Base-by-base conservation (phyloP, 805 yeast species). In the Schwanniomyces yamadae region DNA sequence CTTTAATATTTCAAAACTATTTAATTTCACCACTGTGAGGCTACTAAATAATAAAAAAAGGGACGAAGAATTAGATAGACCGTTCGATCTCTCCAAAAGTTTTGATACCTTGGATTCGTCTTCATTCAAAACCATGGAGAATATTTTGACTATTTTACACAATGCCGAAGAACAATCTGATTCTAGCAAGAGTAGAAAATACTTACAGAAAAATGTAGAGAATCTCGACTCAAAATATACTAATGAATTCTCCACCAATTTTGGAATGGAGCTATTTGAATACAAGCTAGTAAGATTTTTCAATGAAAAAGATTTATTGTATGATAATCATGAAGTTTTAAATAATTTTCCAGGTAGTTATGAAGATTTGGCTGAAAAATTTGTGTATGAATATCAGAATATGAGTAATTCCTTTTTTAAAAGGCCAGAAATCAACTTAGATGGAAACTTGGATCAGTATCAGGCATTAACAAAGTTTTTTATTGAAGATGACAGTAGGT, bases 81-180 rank as follows among this genome's bases (percentile, higher is more conserved):
- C 7, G 20, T n/a, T 33, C 14, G 35, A 33, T 18, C 27, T 36
- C 10, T 28, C 37, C 22, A 40, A 34, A 9, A 39, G 40, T 9
- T 37, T 43, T 22, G 48, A 44, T 15, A 24, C 39, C 8, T 25
- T 40, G 8, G 41, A 42, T 17, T 33, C 40, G 8, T 33, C 36
- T n/a, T 41, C 46, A 3, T 30, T 48, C 17, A 31, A 31, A 24
- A 40, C 50, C 18, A 48, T 48, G 52, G 45, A 44, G 24, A 37
- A 37, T 21, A 44, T 48, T 10, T 26, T 48, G 7, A 33, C 31
- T 9, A 44, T 48, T 11, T 33, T 48, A n/a, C 24, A 37, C 16
- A 32, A 40, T 18, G 42, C 37, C 13, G 37, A 38, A 21, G 20
- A 33, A 12, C 33, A 28, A 11, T 20, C 23, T 16, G 36, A 29